Base-by-base conservation (phyloP, 768 basidiomycete species). In the Boletus speciosus region DNA sequence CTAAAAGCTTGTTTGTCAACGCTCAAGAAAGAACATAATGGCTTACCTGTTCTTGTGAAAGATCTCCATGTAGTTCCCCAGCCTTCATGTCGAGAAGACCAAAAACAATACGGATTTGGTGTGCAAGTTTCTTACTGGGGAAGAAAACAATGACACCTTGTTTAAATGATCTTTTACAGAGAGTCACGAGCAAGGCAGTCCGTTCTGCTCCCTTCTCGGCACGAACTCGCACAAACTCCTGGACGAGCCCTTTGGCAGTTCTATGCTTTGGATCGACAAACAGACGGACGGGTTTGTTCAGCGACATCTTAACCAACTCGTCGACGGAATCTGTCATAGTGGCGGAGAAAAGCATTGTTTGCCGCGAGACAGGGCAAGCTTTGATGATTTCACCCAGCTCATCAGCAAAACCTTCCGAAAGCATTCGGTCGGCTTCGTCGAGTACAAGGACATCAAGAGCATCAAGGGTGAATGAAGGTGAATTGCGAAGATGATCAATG, bases 271-370 rank as follows among this genome's bases (percentile, higher is more conserved):
- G 93, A 66, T 98, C 97, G 21, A 99, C 95, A 68, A 98, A 98
- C 32, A 98, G 78, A 41, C 95, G 82, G 9, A 95, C 91, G 6
- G 97, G 97, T 68, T 88, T 93, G 69, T 93, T 88, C 46, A 98
- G 74, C 12, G 91, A 92, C 80, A 98, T 88, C 65, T 85, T 86
- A 53, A 98, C 90, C 45, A 99, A 81, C 65, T 94, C 88, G 62
- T 97, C 92, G 9, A 98, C 89, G 1, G 90, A 88, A 70, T 99
- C 97, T 5, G 95, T 98, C 90, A 98, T 98, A 1, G 97, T 99
- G 3, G 97, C 97, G 1, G 94, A 97, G 73, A 99, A 99, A 36
- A 99, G 79, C 93, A 99, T 96, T 4, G 97, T 98, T 69, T 98
- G 97, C 36, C 97, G 83, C 25, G 88, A 88, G 21, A 72, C 71